Percentiles rank a stretch among this genome's conserved stretches.
Evolutionary conservation across 2,329 filamentous ascomycete species (phyloP).

Genomic region (Colletotrichum viniferum): DNA sequence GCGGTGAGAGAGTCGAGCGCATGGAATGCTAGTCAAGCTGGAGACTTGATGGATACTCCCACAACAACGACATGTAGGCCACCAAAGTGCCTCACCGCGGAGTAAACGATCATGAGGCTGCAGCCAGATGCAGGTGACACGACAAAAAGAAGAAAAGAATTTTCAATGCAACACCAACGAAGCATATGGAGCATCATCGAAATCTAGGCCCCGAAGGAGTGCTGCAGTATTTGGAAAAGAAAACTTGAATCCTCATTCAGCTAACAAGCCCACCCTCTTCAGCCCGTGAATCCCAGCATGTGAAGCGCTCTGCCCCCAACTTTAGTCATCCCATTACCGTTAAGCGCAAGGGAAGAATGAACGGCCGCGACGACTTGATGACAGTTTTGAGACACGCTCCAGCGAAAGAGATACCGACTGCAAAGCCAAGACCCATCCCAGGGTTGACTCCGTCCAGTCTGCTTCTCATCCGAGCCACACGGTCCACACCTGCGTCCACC

Average conservation of each 20-base stretch:
- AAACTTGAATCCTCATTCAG: neutral
- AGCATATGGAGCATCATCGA: neutral
- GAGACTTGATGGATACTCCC: neutral
- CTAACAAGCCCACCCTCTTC: neutral
- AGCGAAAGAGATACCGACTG: neutral
- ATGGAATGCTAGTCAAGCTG: neutral
- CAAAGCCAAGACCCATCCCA: neutral
- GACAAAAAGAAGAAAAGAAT: neutral
- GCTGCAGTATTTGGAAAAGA: neutral
- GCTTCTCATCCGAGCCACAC: slow-evolving; percentile 13
- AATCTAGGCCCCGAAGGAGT: neutral
- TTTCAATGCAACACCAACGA: neutral
- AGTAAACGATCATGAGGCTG: neutral
- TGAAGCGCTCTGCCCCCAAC: neutral
- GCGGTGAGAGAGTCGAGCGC: neutral
- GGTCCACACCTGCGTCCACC: neutral
- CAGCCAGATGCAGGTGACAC: neutral
- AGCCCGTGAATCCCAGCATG: neutral
- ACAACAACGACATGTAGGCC: neutral
- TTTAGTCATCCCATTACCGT: neutral
- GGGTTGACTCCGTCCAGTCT: slow-evolving; percentile 6
- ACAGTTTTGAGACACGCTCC: neutral
- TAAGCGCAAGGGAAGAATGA: neutral
- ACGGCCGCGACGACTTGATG: neutral
- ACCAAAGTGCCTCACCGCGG: neutral